Evolutionary conservation across 139 green algal genomes (phyloP).

Genomic region (Closterium sp.): DNA sequence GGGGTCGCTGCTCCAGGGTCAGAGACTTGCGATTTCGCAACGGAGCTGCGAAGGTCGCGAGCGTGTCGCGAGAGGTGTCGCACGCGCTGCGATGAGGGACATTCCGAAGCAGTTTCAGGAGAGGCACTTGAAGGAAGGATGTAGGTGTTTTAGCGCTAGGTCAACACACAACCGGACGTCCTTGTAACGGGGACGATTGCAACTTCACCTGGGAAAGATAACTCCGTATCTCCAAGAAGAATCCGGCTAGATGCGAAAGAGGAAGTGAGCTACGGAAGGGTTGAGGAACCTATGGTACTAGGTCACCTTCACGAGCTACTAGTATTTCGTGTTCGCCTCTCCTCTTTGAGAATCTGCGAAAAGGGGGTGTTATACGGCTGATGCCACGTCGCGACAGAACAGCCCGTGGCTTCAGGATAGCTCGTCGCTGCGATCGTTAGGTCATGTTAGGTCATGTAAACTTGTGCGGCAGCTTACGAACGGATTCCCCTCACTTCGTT

Average conservation of each 20-base stretch:
- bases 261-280: not conserved
- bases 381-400: no score
- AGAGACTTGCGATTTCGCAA: not conserved
- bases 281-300: no score
- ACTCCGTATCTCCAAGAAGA: not conserved
- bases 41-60: not conserved
- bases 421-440: no score
- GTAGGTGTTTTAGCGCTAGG: slow-evolving; percentile 11
- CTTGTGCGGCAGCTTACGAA: no score
- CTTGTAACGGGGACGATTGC: not conserved
- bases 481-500: no score
- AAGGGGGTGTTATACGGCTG: no score
- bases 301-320: no score
- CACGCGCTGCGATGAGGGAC: slow-evolving; percentile 32
- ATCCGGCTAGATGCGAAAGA: not conserved
- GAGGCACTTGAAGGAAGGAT: slow-evolving; percentile 43
- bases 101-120: slow-evolving; percentile 47
- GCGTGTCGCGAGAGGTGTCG: not conserved
- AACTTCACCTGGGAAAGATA: not conserved
- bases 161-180: not conserved
- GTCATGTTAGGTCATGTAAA: no score
- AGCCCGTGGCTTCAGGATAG: no score
- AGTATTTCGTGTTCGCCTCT: no score
- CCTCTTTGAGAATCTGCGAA: no score
- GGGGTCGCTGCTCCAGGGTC: not conserved